Conservation (phyloP, 1,139 yeast species). For the Yarrowia galli region DNA sequence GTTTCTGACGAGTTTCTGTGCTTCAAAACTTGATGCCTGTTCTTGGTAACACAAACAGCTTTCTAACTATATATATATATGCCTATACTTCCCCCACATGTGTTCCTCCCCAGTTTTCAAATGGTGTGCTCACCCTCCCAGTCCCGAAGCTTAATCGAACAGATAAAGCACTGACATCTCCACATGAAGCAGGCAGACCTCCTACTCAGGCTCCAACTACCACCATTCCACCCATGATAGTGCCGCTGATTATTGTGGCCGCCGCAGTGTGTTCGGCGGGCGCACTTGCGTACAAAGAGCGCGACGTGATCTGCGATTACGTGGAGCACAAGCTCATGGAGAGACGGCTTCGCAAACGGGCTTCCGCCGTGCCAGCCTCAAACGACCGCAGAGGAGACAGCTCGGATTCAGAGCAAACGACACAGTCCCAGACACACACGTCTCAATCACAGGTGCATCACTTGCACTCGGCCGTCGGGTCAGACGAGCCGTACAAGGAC, state of each 20-base stretch:
- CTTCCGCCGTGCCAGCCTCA: slow-evolving; percentile 26
- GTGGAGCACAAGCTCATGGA: slow-evolving; percentile 35
- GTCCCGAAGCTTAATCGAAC: slow-evolving; percentile 8
- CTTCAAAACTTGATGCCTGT: too few relatives aligned
- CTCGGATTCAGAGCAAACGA: not conserved
- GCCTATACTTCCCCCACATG: too few relatives aligned
- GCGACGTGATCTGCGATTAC: slow-evolving; percentile 32
- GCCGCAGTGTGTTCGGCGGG: slow-evolving; percentile 38
- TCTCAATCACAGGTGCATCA: slow-evolving; percentile 2
- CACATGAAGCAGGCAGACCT: slow-evolving; percentile 19
- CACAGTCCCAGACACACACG: not conserved
- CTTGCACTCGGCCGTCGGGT: slow-evolving; percentile 19
- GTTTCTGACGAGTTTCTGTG: too few relatives aligned
- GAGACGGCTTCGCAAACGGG: slow-evolving; percentile 26
- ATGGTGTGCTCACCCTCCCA: slow-evolving; percentile 9
- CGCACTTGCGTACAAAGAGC: slow-evolving; percentile 35
- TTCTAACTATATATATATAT: too few relatives aligned
- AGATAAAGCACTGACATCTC: slow-evolving; percentile 21
- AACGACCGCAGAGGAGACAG: not conserved
- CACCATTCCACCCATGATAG: slow-evolving; percentile 28
- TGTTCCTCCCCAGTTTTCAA: not conserved
- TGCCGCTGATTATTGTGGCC: slow-evolving; percentile 35
- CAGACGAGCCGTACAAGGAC: slow-evolving; percentile 20
- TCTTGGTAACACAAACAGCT: too few relatives aligned
- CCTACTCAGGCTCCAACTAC: not conserved